Base-by-base conservation (phyloP, 2,329 filamentous ascomycete species). In the Claviceps spartinae region DNA sequence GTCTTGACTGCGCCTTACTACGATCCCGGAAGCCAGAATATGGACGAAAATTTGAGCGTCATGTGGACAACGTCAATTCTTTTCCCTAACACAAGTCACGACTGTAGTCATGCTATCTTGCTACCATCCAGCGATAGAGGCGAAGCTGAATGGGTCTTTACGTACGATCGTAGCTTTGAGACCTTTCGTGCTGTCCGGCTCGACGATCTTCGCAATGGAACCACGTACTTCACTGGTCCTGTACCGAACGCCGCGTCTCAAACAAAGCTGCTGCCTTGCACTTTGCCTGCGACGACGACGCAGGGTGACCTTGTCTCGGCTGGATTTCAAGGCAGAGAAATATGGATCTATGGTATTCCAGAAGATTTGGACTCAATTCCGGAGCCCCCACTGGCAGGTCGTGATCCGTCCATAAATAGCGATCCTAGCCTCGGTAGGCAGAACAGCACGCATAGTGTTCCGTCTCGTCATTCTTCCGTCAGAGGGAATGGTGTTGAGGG, bases 61-160 rank as follows among this genome's bases (percentile, higher is more conserved):
- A 76, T 91, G 61, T 93, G 87, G 87, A 91, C 87, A 6, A 88
- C 86, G 0, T 89, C 88, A 37, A 90, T 93, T 46, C 70, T 93
- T 3, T 91, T 91, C 52, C 86, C 87, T 3, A 87, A 89, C 58
- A 83, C 81, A n/a, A 88, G 83, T 58, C 78, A 81, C 48, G 83
- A 87, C 57, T 89, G 85, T 62, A 88, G 84, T 58, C 85, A 90
- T 66, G 85, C 85, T 20, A 81, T 85, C 1, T 66, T 91, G 46
- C 70, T 91, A 16, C 78, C 81, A 57, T 73, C 80, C 54, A 77
- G 76, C 4, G 72, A 69, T 48, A 69, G 77, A 41, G 78, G 81
- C 51, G 86, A 88, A 63, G 81, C 84, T 26, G 78, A 73, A 54
- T 91, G 85, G 85, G 78, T 86, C 0, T 85, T 91, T 58, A 83